These are phyloP conservation scores for Dioszegia hungarica DNA, from an alignment of 768 basidiomycete species.

Conservation along the genomic window DNA sequence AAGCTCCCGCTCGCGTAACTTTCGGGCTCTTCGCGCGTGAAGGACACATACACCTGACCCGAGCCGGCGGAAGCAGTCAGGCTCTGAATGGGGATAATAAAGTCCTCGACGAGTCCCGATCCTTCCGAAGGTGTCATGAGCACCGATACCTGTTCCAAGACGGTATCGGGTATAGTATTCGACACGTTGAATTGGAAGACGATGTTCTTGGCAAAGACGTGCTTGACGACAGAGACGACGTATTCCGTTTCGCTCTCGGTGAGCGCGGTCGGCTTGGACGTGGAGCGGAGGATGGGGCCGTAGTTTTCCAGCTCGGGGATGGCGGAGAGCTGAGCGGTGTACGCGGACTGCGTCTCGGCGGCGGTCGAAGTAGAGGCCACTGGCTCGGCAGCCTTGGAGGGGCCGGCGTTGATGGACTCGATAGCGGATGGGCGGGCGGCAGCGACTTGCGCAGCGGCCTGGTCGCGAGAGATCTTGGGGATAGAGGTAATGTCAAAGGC, in stretches of 20 bases:
- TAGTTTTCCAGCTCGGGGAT: constrained; percentile 81
- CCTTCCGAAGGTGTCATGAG: constrained; percentile 81
- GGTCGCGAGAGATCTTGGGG: constrained; percentile 89
- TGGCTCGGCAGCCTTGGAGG: constrained; percentile 56
- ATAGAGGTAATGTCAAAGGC: constrained; percentile 80
- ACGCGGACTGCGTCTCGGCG: constrained; percentile 81
- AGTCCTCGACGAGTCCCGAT: constrained; percentile 77
- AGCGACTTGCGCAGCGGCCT: constrained; percentile 77
- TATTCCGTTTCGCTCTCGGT: constrained; percentile 98
- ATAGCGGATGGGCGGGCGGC: constrained; percentile 74
- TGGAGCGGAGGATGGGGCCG: constrained; percentile 83
- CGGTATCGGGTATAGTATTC: constrained; percentile 92
- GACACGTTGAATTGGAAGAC: constrained; percentile 99
- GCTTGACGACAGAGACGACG: constrained; percentile 92
- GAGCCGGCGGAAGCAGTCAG: constrained; percentile 68
- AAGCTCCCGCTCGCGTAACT: constrained; percentile 79
- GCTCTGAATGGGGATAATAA: constrained; percentile 77
- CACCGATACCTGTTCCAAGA: constrained; percentile 88
- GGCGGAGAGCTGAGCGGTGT: constrained; percentile 74
- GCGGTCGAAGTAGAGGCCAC: constrained; percentile 64
- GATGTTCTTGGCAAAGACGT: constrained; percentile 88
- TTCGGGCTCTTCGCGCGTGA: constrained; percentile 70
- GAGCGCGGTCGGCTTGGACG: constrained; percentile 67
- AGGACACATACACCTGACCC: constrained; percentile 87
- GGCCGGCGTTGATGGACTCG: constrained; percentile 60